Conservation (phyloP, 108 stramenopile species). For the Parietichytrium sp. region DNA sequence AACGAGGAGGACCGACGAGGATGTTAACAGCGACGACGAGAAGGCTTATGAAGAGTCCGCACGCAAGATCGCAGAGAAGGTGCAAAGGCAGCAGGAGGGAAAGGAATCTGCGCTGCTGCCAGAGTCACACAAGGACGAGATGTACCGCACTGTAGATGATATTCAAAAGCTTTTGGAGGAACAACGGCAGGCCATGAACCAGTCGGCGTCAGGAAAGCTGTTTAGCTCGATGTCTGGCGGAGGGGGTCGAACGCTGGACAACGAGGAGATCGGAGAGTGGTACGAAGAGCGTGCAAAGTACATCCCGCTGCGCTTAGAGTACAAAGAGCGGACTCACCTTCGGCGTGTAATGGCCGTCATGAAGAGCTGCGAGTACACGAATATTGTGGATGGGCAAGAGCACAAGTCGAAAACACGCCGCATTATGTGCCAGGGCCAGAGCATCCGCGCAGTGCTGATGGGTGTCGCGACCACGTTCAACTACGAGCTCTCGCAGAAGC, state of each 20-base stretch:
- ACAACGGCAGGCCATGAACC: background rate
- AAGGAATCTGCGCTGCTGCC: background rate
- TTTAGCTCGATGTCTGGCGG: background rate
- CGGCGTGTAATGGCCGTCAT: constrained; percentile 51
- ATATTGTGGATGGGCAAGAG: constrained; percentile 43
- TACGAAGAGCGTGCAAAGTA: constrained; percentile 52
- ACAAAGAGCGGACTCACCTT: constrained; percentile 47
- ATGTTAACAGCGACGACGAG: too few relatives aligned
- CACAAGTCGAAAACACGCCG: constrained; percentile 4
- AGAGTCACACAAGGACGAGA: background rate
- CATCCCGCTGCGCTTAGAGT: constrained; percentile 57
- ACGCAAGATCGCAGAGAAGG: background rate
- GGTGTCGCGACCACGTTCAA: constrained; percentile 51
- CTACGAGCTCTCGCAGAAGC: constrained; percentile 45
- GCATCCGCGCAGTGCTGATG: constrained; percentile 50
- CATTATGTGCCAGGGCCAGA: constrained; percentile 35
- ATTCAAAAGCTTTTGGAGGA: constrained; percentile 19
- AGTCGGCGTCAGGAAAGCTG: background rate
- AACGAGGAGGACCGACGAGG: background rate
- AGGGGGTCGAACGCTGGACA: background rate
- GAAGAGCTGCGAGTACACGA: constrained; percentile 53
- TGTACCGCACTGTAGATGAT: constrained; percentile 15
- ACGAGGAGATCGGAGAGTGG: constrained; percentile 24
- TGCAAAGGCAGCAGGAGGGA: constrained; percentile 32
- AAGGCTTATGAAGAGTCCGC: constrained; percentile 5